Conservation (phyloP, 495 filamentous ascomycete genomes). For the Rostrohypoxylon terebratum region DNA sequence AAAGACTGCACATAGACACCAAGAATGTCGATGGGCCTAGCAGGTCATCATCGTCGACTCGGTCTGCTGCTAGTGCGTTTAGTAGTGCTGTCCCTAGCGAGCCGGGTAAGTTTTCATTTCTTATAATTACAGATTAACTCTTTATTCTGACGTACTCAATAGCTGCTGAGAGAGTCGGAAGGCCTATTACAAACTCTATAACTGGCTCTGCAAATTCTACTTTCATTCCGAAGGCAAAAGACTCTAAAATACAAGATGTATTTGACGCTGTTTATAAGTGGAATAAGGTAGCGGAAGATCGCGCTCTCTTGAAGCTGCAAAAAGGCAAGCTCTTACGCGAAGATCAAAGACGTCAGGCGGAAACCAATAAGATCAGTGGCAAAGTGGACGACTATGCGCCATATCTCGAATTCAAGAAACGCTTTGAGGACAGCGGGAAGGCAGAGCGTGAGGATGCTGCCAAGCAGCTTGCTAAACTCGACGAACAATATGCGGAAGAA, state of each 20-base stretch:
- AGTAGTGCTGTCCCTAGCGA: conserved; percentile 28
- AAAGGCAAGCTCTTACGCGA: conserved; percentile 30
- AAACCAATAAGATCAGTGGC: conserved; percentile 25
- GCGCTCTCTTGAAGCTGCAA: conserved; percentile 27
- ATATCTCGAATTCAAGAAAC: conserved; percentile 34
- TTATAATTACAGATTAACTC: not conserved
- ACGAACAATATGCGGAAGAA: conserved; percentile 25
- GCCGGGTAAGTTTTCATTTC: conserved; percentile 23
- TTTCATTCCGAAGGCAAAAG: conserved; percentile 33
- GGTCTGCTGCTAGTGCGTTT: conserved; percentile 31
- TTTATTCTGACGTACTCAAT: conserved; percentile 19
- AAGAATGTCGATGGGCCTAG: conserved; percentile 17
- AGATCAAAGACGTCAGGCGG: conserved; percentile 16
- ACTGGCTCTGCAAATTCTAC: not conserved
- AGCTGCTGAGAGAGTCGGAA: conserved; percentile 16
- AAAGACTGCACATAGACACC: conserved; percentile 26
- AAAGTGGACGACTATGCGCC: conserved; percentile 43
- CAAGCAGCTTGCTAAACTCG: conserved; percentile 9
- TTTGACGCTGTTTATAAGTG: conserved; percentile 39
- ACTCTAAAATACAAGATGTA: conserved; percentile 42
- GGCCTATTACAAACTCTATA: not conserved
- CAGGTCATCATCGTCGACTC: conserved; percentile 11
- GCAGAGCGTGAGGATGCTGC: conserved; percentile 25
- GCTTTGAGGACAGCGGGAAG: conserved; percentile 29
- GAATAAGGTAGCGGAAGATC: conserved; percentile 28